These are phyloP conservation scores for Solanum gracilifrons DNA, from an alignment of 257 asterid genomes.

Conservation along the genomic window DNA sequence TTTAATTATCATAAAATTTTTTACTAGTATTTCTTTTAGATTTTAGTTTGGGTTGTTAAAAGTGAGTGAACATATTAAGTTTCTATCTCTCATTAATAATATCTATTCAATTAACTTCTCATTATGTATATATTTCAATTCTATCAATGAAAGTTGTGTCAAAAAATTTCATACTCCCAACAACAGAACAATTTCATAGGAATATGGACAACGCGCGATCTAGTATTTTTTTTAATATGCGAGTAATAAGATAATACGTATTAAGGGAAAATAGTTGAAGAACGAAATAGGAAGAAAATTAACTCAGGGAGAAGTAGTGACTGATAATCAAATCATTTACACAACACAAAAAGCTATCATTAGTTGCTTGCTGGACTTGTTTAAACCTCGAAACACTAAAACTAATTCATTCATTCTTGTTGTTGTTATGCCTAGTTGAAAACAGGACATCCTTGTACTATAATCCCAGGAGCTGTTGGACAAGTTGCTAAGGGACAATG, in stretches of 20 bases:
- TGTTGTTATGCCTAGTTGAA: conserved; percentile 23
- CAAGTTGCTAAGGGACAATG: conserved; percentile 89
- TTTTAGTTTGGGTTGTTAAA: not conserved
- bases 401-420: not conserved
- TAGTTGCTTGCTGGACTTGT: too few relatives aligned
- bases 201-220: not conserved
- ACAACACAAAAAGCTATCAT: not conserved
- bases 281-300: not conserved
- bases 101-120: not conserved
- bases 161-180: not conserved
- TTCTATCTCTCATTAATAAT: not conserved
- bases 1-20: not conserved
- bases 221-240: too few relatives aligned
- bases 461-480: conserved; percentile 82
- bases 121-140: not conserved
- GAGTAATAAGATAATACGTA: not conserved
- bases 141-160: not conserved
- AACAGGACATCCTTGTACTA: conserved; percentile 68
- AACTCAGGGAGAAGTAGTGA: not conserved
- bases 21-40: too few relatives aligned
- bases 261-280: not conserved
- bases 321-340: not conserved
- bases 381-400: not conserved
- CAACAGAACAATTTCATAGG: not conserved
- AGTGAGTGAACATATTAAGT: not conserved